phyloP scores from a whole-genome alignment of 371 early-diverging fungal genomes.

The Apophysomyces variabilis region DNA sequence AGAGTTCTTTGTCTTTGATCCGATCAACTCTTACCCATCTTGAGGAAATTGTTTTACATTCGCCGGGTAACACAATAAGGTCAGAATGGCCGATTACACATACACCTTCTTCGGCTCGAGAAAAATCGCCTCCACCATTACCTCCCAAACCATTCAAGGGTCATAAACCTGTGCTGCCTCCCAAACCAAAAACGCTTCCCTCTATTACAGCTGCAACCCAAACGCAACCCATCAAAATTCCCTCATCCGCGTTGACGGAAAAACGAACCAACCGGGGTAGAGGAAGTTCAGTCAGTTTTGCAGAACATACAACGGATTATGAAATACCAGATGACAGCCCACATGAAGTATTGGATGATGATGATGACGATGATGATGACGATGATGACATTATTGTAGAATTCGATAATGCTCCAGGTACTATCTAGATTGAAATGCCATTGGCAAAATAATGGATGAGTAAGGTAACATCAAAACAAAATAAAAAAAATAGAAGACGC shows the following conservation, averaged over 20 bases:
- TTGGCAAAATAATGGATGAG: neutral
- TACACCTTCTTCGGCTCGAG: neutral
- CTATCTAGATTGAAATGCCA: no score
- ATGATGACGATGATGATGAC: constrained; percentile 46
- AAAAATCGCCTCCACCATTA: constrained; percentile 37
- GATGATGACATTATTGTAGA: constrained; percentile 43
- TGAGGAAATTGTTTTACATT: constrained; percentile 38
- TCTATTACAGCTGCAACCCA: constrained; percentile 5
- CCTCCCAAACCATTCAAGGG: constrained; percentile 45
- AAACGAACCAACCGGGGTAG: constrained; percentile 29
- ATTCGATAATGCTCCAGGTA: constrained; percentile 21
- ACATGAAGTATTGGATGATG: constrained; percentile 22
- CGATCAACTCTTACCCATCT: constrained; percentile 40
- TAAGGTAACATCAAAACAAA: no score
- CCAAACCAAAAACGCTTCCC: constrained; percentile 14
- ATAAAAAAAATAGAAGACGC: neutral
- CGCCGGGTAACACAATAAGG: constrained; percentile 16
- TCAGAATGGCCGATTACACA: neutral
- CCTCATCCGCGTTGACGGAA: neutral
- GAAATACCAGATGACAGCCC: constrained; percentile 23
- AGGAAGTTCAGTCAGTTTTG: constrained; percentile 53
- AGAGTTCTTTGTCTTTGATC: constrained; percentile 33
- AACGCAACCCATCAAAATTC: neutral
- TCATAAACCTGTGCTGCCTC: constrained; percentile 13
- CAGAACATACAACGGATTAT: constrained; percentile 28